Base-by-base conservation (phyloP, 805 yeast genomes). In the Suhomyces canberraensis region DNA sequence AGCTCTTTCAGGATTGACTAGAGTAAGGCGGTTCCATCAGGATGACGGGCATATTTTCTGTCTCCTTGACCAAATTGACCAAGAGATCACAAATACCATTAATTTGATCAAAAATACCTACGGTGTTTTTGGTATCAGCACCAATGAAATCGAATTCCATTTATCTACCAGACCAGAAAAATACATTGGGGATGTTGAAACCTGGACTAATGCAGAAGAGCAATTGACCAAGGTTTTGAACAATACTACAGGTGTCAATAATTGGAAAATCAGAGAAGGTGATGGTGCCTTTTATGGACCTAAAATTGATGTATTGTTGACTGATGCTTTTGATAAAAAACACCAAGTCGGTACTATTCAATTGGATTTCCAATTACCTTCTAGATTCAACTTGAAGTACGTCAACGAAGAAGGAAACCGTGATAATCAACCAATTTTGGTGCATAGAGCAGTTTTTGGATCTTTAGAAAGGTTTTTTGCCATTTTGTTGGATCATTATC, bases 281-380 rank as follows among this genome's bases (percentile, higher is more conserved):
- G 99, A 93, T 59, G 98, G 98, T 22, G 99, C 93, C 1, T 84
- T 84, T 53, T 93, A 93, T 64, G 98, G 98, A 0, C 98, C 98
- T 19, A 91, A 91, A 56, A 88, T 93, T 42, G 98, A 93, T 59
- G 75, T 93, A 29, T 67, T 86, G 36, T 76, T 93, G 35, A 78
- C 78, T 6, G 98, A 93, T 62, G 81, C 84, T 21, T 78, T 75
- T 33, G 84, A 81, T 1, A 89, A 88, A 49, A 74, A 77, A 42
- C 96, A 89, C 59, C 98, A 93, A 63, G 86, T 93, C 2, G 98
- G 97, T 3, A 93, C 98, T 0, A 79, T 93, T 36, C 98, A 93
- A 61, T 69, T 93, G 29, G 98, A 93, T 57, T 93, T 93, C 73
- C 96, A 93, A 60, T 70, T 93, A 13, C 98, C 98, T 2, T 78